Evolutionary conservation across 2,329 filamentous ascomycete species (phyloP), one percentile per base, ranked within the genome.

Genomic region (Trichophyton equinum): DNA sequence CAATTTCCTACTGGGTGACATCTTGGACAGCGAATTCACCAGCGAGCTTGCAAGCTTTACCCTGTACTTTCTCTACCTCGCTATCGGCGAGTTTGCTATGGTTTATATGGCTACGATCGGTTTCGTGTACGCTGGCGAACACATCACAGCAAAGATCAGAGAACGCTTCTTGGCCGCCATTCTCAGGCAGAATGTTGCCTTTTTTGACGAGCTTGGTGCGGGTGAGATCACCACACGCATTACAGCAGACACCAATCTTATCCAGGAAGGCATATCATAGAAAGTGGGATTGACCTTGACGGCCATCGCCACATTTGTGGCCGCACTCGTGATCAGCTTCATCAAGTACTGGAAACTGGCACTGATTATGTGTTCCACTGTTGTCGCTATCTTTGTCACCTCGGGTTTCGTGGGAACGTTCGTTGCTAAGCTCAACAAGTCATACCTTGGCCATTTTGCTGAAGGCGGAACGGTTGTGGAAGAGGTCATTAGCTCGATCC

Each of bases 151-250:
- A 3, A n/a, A 20, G 18, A 85, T 89, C 66, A 82, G 88, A 62
- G 81, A 86, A 69, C 80, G 86, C 66, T 95, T 95, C 66, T 79
- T 96, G 4, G 80, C 82, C 64, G 86, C 85, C 66, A 88, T 88
- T 69, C 78, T 92, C 76, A 81, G 82, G 62, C 88, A 92, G 69
- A 91, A 92, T 71, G 89, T 91, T 69, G 88, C 82, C 30, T 91
- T 88, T 73, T 91, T 91, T 73, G 91, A 95, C 72, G 89, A 89
- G 67, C 80, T 92, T 4, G 89, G 89, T 42, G 85, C 88, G 47
- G 89, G 89, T 49, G 90, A 94, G 73, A 86, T 95, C 60, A 91
- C 89, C 0, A 91, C 88, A 0, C 83, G 89, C 64, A 92, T 95
- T 66, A 95, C 89, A 0, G 84, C 88, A 5, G 89, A 95, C 69